Percentiles rank a stretch among this genome's conserved stretches.
These are phyloP conservation scores for Symbiodinium natans DNA, from an alignment of 73 alveolate species.

Conservation along the genomic window DNA sequence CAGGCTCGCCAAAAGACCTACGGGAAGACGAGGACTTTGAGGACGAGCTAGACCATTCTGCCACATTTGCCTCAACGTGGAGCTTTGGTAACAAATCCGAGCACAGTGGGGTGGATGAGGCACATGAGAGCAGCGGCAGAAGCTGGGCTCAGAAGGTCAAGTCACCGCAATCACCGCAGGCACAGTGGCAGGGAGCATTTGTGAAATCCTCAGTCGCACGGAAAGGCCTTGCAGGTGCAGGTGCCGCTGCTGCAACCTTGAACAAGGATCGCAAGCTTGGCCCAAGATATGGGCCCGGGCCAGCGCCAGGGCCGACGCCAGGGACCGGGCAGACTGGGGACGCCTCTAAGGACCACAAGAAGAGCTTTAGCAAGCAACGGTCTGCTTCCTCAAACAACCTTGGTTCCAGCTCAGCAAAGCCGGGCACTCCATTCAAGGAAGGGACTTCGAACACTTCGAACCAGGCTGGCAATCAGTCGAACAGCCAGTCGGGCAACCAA, in stretches of 20 bases:
- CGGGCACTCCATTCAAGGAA: background rate
- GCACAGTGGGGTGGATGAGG: background rate
- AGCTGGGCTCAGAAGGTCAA: constrained; percentile 68
- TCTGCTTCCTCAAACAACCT: background rate
- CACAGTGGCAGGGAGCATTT: constrained; percentile 36
- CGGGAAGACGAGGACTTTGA: constrained; percentile 1
- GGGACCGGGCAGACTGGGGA: background rate
- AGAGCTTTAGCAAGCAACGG: constrained; percentile 14
- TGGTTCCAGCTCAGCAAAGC: background rate
- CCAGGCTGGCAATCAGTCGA: background rate
- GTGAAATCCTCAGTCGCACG: constrained; percentile 30
- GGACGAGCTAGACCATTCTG: background rate
- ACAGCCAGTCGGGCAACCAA: too few species aligned
- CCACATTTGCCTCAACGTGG: constrained; percentile 40
- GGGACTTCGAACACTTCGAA: background rate
- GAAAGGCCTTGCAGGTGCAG: constrained; percentile 70
- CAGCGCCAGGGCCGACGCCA: constrained; percentile 4
- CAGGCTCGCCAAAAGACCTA: background rate
- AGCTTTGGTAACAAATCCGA: constrained; percentile 28
- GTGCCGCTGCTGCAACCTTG: constrained; percentile 53
- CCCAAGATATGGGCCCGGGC: background rate
- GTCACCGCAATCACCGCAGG: constrained; percentile 49
- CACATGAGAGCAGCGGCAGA: constrained; percentile 23
- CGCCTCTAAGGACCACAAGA: background rate
- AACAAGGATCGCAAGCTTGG: background rate